Base-by-base conservation (phyloP, 1,139 yeast species). In the Taphrina confusa region DNA sequence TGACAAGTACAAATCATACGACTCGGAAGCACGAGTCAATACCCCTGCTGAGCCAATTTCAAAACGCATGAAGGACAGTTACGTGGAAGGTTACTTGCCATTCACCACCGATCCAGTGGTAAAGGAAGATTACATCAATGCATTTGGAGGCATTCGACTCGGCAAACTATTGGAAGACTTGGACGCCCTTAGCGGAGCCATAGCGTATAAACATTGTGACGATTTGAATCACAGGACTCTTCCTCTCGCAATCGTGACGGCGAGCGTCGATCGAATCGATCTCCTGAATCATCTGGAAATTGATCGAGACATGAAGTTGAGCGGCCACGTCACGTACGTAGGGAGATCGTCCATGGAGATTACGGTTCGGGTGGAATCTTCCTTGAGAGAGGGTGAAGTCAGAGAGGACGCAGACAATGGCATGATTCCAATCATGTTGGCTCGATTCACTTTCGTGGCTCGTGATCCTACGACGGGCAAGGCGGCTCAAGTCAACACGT, bases 271-370 rank as follows among this genome's bases (percentile, higher is more conserved):
- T 73, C 78, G 97, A 65, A 87, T 91, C 67, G 87, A 87, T 72
- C 85, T 91, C 83, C 82, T 89, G 64, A 87, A 86, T 71, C 84
- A 89, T 65, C 82, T 90, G 46, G 96, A 89, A 69, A 89, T 85
- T 68, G 83, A 90, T 64, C 78, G 79, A 62, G 82, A 83, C 65
- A 85, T 91, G 68, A 79, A 88, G 27, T 75, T 91, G 65, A 90
- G 94, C 33, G 97, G 97, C 14, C 78, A 84, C 51, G 96, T 89
- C 39, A 85, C 95, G 12, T 91, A 96, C 90, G 89, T 96, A 0
- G 97, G 97, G 60, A 78, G 87, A 63, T 87, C 95, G 1, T 88
- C 96, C 0, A 91, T 91, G 97, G 97, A 91, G 74, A 90, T 91
- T 69, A 81, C 91, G 56, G 94, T 91, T 67, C 62, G 66, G 8